Conservation (phyloP, 169 alveolate species). For the Plasmodium knowlesi region DNA sequence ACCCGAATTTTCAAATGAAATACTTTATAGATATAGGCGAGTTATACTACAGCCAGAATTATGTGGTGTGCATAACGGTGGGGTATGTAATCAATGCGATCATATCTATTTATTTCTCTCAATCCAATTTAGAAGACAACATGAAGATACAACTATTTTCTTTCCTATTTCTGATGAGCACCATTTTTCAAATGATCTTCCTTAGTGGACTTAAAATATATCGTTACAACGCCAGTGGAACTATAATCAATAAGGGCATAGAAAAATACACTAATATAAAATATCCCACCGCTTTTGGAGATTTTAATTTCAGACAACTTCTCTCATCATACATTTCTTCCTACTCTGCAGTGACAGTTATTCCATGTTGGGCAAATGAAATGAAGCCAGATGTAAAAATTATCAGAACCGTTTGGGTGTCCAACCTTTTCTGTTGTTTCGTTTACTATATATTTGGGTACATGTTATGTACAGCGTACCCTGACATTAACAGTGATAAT, state of each 20-base stretch:
- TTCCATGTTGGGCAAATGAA: constrained; percentile 88
- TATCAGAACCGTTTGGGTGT: constrained; percentile 79
- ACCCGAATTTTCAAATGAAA: constrained; percentile 54
- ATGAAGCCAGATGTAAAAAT: constrained; percentile 84
- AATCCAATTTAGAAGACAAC: constrained; percentile 82
- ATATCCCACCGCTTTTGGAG: constrained; percentile 78
- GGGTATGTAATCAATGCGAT: constrained; percentile 83
- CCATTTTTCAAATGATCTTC: constrained; percentile 75
- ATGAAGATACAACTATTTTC: constrained; percentile 81
- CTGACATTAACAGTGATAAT: constrained; percentile 59
- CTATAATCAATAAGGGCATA: background rate
- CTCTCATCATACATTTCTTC: constrained; percentile 80
- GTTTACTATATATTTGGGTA: constrained; percentile 80
- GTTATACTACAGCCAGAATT: constrained; percentile 42
- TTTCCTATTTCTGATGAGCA: constrained; percentile 79
- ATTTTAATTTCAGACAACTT: constrained; percentile 64
- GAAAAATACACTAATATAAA: constrained; percentile 13
- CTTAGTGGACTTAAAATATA: constrained; percentile 56
- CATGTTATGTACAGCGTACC: constrained; percentile 74
- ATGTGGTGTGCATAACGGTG: constrained; percentile 77
- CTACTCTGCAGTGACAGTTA: constrained; percentile 78
- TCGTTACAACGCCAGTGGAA: constrained; percentile 12
- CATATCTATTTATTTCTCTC: constrained; percentile 77
- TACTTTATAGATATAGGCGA: constrained; percentile 15
- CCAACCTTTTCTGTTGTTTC: constrained; percentile 78